Conservation (phyloP, 257 asterid genomes). For the Lavandula angustifolia region DNA sequence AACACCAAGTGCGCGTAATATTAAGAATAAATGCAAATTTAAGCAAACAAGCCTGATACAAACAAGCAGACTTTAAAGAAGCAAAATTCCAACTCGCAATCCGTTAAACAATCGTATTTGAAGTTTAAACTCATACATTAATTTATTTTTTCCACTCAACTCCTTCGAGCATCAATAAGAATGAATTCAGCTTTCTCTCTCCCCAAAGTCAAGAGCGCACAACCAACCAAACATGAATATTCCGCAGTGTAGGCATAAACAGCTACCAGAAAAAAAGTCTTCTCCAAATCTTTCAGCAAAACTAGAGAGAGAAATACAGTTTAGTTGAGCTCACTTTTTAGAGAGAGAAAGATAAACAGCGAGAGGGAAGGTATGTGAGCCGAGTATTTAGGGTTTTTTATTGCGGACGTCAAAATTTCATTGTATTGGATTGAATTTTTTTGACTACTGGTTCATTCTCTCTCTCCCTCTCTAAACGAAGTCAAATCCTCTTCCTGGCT, state of each 20-base stretch:
- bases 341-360: constrained; percentile 55
- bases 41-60: constrained; percentile 7
- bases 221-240: constrained; percentile 12
- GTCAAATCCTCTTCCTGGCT: constrained; percentile 36
- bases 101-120: constrained; percentile 36
- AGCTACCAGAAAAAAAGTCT: constrained; percentile 33
- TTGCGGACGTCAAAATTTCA: constrained; percentile 70
- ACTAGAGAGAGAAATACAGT: constrained; percentile 36
- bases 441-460: constrained; percentile 26
- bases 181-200: constrained; percentile 20
- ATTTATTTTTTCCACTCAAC: neutral
- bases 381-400: constrained; percentile 44
- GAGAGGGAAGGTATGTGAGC: constrained; percentile 37
- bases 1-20: constrained; percentile 14
- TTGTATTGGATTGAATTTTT: constrained; percentile 54
- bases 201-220: constrained; percentile 28
- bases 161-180: constrained; percentile 23
- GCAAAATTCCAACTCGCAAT: constrained; percentile 36
- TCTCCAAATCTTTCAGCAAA: constrained; percentile 31
- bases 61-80: constrained; percentile 30
- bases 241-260: constrained; percentile 25
- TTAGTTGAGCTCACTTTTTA: constrained; percentile 38
- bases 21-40: constrained; percentile 23
- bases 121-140: constrained; percentile 22
- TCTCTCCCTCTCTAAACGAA: constrained; percentile 35